Evolutionary conservation across 2,329 filamentous ascomycete genomes (phyloP).

Genomic region (Colletotrichum sp.): DNA sequence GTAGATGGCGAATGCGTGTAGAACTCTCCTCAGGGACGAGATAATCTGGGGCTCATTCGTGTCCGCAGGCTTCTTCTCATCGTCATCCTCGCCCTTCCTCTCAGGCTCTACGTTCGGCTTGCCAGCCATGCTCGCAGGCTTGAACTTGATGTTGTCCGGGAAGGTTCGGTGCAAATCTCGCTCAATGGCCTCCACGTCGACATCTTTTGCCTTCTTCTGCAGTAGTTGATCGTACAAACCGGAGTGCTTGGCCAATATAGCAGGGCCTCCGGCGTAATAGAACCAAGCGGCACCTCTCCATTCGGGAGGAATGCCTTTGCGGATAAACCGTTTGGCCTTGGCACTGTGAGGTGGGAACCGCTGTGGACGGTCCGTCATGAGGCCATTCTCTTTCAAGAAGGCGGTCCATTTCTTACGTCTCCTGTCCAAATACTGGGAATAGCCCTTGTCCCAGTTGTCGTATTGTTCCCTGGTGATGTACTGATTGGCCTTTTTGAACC

Average conservation of each 20-base stretch:
- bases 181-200: constrained; percentile 90
- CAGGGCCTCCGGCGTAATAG: constrained; percentile 89
- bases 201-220: constrained; percentile 65
- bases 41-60: constrained; percentile 78
- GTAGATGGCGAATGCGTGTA: constrained; percentile 89
- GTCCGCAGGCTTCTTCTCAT: constrained; percentile 24
- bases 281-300: constrained; percentile 98
- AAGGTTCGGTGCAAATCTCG: constrained; percentile 93
- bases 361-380: constrained; percentile 74
- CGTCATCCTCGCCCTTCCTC: background rate
- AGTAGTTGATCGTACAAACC: constrained; percentile 79
- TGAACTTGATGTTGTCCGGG: constrained; percentile 91
- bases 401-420: constrained; percentile 82
- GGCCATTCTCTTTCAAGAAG: constrained; percentile 76
- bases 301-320: constrained; percentile 92
- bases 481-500: constrained; percentile 87
- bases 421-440: constrained; percentile 76
- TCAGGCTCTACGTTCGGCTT: constrained; percentile 30
- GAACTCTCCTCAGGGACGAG: constrained; percentile 79
- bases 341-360: constrained; percentile 81
- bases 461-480: constrained; percentile 80
- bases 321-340: constrained; percentile 88
- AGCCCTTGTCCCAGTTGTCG: constrained; percentile 79
- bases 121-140: constrained; percentile 54
- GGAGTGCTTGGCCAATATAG: constrained; percentile 75